Evolutionary conservation across 2,329 filamentous ascomycete species (phyloP).

Genomic region (Colletotrichum theobromicola): DNA sequence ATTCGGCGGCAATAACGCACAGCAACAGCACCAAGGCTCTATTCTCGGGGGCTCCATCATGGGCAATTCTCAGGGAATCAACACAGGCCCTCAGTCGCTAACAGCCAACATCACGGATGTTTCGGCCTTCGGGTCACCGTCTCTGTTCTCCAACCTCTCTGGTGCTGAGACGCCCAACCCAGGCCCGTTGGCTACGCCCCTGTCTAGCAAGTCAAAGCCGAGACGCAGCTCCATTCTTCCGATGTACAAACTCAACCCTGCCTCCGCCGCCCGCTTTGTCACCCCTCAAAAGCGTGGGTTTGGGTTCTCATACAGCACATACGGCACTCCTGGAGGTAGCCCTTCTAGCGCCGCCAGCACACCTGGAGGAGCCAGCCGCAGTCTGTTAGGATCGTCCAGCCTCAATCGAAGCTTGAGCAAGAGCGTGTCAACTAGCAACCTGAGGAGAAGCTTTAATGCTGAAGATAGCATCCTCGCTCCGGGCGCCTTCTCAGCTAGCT

Average conservation of each 20-base stretch:
- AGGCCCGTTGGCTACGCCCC: slow-evolving; percentile 89
- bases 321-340: slow-evolving; percentile 78
- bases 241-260: slow-evolving; percentile 85
- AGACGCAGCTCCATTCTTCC: slow-evolving; percentile 83
- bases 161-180: slow-evolving; percentile 71
- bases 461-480: slow-evolving; percentile 88
- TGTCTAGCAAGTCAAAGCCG: slow-evolving; percentile 76
- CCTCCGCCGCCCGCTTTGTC: slow-evolving; percentile 77
- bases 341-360: slow-evolving; percentile 72
- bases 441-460: slow-evolving; percentile 80
- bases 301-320: slow-evolving; percentile 92
- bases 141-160: slow-evolving; percentile 79
- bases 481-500: slow-evolving; percentile 79
- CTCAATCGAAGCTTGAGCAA: slow-evolving; percentile 78
- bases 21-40: slow-evolving; percentile 47
- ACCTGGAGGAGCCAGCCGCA: slow-evolving; percentile 70
- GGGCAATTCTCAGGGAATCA: slow-evolving; percentile 55
- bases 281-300: slow-evolving; percentile 89
- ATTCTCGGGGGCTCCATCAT: slow-evolving; percentile 62
- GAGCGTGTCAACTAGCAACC: slow-evolving; percentile 86
- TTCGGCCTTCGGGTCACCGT: slow-evolving; percentile 89
- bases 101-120: slow-evolving; percentile 81
- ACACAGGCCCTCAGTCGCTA: slow-evolving; percentile 58
- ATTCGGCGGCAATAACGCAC: slow-evolving; percentile 51
- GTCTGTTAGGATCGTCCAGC: slow-evolving; percentile 66